phyloP scores from a whole-genome alignment of 352 stramenopile genomes.

The Phytophthora palmivora region DNA sequence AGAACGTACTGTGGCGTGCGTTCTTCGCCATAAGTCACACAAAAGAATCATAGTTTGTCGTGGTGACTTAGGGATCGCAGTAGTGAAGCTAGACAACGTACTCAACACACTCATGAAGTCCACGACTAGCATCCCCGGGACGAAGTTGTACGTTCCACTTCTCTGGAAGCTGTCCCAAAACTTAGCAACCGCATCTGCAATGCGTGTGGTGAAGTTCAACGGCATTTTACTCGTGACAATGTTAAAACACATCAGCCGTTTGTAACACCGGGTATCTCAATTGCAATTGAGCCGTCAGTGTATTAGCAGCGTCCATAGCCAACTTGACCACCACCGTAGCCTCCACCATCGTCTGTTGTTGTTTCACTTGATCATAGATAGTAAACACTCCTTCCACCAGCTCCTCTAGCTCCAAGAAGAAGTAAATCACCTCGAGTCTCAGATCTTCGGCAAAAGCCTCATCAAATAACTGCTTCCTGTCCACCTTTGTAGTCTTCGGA shows the following conservation, averaged over 20 bases:
- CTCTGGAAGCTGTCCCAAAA: slow-evolving; percentile 19
- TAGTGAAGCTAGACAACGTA: slow-evolving; percentile 28
- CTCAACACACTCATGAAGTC: slow-evolving; percentile 24
- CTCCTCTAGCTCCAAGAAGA: slow-evolving; percentile 44
- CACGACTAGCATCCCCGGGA: slow-evolving; percentile 29
- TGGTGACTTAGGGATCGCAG: slow-evolving; percentile 11
- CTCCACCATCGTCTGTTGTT: slow-evolving; percentile 47
- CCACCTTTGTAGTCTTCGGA: not conserved
- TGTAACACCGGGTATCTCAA: slow-evolving; percentile 31
- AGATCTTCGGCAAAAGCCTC: slow-evolving; percentile 22
- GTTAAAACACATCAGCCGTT: slow-evolving; percentile 20
- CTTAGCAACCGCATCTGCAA: not conserved
- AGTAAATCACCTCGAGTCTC: slow-evolving; percentile 22
- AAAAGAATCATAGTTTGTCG: slow-evolving; percentile 18
- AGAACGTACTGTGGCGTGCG: slow-evolving; percentile 29
- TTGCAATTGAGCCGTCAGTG: slow-evolving; percentile 34
- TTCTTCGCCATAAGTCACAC: slow-evolving; percentile 28
- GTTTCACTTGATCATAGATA: slow-evolving; percentile 35
- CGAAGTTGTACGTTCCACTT: slow-evolving; percentile 25
- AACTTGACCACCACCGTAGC: slow-evolving; percentile 39
- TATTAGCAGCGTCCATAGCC: slow-evolving; percentile 26
- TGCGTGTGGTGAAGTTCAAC: not conserved
- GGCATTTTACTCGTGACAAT: slow-evolving; percentile 11
- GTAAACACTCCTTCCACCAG: slow-evolving; percentile 32
- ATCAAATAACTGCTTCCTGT: slow-evolving; percentile 18